Percentiles rank a stretch among this genome's conserved stretches.
Evolutionary conservation across 495 filamentous ascomycete species (phyloP).

Genomic region (Staphylotrichum longicolle): DNA sequence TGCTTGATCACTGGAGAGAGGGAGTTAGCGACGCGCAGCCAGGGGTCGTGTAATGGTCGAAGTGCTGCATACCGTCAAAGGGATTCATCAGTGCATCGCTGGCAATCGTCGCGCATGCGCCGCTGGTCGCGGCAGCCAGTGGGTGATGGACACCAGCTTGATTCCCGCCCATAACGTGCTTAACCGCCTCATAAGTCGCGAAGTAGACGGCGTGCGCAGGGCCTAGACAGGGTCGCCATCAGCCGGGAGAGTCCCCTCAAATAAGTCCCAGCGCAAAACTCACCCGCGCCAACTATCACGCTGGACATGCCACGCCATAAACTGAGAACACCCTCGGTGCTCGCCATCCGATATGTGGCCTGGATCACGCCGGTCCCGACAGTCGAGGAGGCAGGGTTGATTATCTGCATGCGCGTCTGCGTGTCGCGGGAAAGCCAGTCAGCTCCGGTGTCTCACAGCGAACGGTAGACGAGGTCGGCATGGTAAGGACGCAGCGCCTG

Average conservation of each 20-base stretch:
- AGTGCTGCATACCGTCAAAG: slow-evolving; percentile 77
- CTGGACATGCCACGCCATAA: slow-evolving; percentile 97
- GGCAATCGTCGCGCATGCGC: slow-evolving; percentile 90
- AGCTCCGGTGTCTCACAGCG: slow-evolving; percentile 16
- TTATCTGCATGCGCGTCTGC: slow-evolving; percentile 95
- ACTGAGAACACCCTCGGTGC: slow-evolving; percentile 82
- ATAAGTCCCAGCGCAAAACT: slow-evolving; percentile 28
- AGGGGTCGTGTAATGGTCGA: background rate
- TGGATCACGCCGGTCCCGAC: slow-evolving; percentile 91
- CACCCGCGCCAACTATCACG: slow-evolving; percentile 92
- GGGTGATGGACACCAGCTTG: slow-evolving; percentile 86
- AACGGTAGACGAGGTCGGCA: background rate
- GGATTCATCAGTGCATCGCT: slow-evolving; percentile 99
- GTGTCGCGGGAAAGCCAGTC: slow-evolving; percentile 28
- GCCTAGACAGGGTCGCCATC: slow-evolving; percentile 52
- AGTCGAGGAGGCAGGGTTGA: slow-evolving; percentile 80
- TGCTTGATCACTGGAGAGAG: slow-evolving; percentile 84
- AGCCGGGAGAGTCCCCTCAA: slow-evolving; percentile 17
- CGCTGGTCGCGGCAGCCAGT: slow-evolving; percentile 84
- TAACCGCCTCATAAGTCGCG: slow-evolving; percentile 94
- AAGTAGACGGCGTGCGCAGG: slow-evolving; percentile 98
- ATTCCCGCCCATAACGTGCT: slow-evolving; percentile 93
- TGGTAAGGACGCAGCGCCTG: slow-evolving; percentile 12
- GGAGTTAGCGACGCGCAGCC: slow-evolving; percentile 23
- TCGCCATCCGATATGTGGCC: slow-evolving; percentile 85